A percentile compares a stretch with the other conserved stretches of the same genome.
Evolutionary conservation across 2,329 filamentous ascomycete genomes (phyloP).

Genomic region (Xylariales sp.): DNA sequence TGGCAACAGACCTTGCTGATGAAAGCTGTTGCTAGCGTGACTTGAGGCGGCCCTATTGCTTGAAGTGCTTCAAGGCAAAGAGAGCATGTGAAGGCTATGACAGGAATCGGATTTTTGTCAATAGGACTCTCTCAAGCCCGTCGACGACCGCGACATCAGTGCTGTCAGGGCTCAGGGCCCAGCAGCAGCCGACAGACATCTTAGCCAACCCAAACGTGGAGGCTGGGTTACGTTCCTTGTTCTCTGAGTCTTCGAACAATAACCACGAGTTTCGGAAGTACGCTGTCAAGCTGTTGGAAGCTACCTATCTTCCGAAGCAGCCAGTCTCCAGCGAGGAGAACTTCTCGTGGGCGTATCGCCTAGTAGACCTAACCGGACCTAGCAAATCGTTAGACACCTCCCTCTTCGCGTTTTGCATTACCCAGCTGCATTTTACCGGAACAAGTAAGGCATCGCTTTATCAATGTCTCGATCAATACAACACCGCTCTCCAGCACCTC

Average conservation of each 20-base stretch:
- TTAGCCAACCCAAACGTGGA: neutral
- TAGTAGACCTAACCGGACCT: slow-evolving; percentile 12
- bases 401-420: slow-evolving; percentile 16
- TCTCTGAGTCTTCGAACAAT: slow-evolving; percentile 7
- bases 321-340: slow-evolving; percentile 10
- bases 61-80: slow-evolving; percentile 15
- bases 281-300: slow-evolving; percentile 13
- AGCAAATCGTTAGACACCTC: slow-evolving; percentile 16
- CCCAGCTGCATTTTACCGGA: slow-evolving; percentile 14
- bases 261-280: slow-evolving; percentile 12
- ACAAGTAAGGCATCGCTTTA: slow-evolving; percentile 12
- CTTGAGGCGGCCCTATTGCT: slow-evolving; percentile 14
- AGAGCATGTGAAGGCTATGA: slow-evolving; percentile 14
- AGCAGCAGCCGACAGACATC: slow-evolving; percentile 8
- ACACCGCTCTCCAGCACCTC: slow-evolving; percentile 14
- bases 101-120: slow-evolving; percentile 15
- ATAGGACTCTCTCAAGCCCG: slow-evolving; percentile 13
- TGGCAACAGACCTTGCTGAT: slow-evolving; percentile 8
- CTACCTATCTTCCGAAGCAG: slow-evolving; percentile 15
- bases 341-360: slow-evolving; percentile 14
- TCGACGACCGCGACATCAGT: slow-evolving; percentile 14
- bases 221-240: neutral
- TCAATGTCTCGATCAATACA: slow-evolving; percentile 17
- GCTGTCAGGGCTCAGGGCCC: slow-evolving; percentile 9
- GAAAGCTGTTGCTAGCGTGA: slow-evolving; percentile 13